Conservation (phyloP, 2,329 filamentous ascomycete genomes). For the Pseudohalonectria lignicola region DNA sequence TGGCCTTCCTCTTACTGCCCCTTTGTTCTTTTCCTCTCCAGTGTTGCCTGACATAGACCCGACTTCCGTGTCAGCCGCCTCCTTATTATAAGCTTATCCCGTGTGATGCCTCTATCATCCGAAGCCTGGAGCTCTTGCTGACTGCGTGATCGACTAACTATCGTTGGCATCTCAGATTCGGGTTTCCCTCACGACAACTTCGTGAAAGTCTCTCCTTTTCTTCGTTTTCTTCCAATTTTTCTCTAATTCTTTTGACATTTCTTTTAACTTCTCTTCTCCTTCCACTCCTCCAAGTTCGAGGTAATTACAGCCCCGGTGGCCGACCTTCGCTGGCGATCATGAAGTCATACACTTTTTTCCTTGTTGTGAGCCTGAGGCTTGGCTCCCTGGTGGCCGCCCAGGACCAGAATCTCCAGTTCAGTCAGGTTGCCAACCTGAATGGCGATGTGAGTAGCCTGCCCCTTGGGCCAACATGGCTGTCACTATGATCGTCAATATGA, state of each 20-base stretch:
- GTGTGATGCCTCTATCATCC: too few relatives aligned
- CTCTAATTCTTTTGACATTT: neutral
- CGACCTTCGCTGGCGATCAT: neutral
- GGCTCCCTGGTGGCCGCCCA: neutral
- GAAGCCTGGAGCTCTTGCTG: neutral
- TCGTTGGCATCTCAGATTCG: too few relatives aligned
- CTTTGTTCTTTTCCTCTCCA: neutral
- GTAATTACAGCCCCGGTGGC: slow-evolving; percentile 3
- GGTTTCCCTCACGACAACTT: too few relatives aligned
- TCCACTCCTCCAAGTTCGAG: neutral
- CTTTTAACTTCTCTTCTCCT: neutral
- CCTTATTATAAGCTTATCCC: neutral
- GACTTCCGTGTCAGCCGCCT: neutral
- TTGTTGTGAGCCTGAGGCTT: neutral
- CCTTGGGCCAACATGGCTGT: too few relatives aligned
- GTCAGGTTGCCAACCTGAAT: slow-evolving; percentile 2
- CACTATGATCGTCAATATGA: too few relatives aligned
- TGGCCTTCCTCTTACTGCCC: neutral
- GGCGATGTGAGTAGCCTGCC: slow-evolving; percentile 1
- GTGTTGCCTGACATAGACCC: neutral
- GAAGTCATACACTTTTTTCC: neutral
- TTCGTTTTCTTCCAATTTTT: neutral
- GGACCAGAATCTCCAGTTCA: slow-evolving; percentile 1
- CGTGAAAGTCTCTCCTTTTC: neutral
- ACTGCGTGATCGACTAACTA: too few relatives aligned